Evolutionary conservation across 1,284 basidiomycete species (phyloP).

Genomic region (Boletus holoroseus): DNA sequence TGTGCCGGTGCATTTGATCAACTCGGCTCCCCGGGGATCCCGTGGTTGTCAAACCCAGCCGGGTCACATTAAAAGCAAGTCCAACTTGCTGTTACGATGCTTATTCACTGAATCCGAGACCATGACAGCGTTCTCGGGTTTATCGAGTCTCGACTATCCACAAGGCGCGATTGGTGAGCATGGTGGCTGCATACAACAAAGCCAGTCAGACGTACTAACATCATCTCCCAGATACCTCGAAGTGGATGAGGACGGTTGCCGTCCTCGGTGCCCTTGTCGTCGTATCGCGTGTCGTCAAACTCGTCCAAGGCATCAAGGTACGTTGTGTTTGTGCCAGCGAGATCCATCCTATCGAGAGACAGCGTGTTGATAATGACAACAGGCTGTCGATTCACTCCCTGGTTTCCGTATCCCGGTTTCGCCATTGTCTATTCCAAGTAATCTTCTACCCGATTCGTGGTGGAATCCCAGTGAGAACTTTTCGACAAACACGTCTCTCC

Average conservation of each 20-base stretch:
- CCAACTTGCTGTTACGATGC: background rate
- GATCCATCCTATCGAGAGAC: background rate
- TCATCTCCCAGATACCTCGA: background rate
- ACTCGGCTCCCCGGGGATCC: background rate
- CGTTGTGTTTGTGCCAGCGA: background rate
- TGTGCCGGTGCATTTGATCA: background rate
- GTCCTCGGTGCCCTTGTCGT: background rate
- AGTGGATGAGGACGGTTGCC: background rate
- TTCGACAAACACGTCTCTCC: background rate
- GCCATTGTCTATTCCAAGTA: background rate
- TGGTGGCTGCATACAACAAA: too few relatives aligned
- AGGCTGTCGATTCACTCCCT: background rate
- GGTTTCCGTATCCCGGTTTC: background rate
- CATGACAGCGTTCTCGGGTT: background rate
- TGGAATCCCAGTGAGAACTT: slow-evolving; percentile 1
- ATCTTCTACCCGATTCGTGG: background rate
- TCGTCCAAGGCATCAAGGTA: background rate
- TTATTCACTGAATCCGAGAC: background rate
- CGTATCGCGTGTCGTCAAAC: background rate
- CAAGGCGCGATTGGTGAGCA: background rate
- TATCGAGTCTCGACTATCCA: background rate
- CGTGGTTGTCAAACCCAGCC: background rate
- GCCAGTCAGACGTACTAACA: background rate
- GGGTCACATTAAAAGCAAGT: background rate
- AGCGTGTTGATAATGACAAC: background rate